Evolutionary conservation across 352 stramenopile species (phyloP), one percentile per base, ranked within the genome.

Genomic region (Thalassiosira delicatula): DNA sequence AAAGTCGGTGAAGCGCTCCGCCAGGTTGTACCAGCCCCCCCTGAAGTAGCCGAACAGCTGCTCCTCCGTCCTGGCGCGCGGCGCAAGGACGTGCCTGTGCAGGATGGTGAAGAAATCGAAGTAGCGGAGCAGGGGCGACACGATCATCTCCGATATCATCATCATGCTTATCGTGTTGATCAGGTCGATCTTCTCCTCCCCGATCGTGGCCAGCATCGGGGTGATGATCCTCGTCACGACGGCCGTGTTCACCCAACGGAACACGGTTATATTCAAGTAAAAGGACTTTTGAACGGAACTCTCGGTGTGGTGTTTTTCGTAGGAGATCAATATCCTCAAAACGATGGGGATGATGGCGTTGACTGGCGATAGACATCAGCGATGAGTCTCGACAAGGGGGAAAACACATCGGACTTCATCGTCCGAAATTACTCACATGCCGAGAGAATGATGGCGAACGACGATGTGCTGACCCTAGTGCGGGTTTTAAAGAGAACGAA

Each of bases 251-350:
- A 88, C 61, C 89, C 89, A 93, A 81, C 89, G 86, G 46, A 92
- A 93, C 7, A 93, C 35, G 32, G 89, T 92, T 78, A 93, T 90
- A 49, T 93, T 93, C 0, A 91, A 44, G 51, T 92, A 93, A 8
- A 93, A 60, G 21, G 83, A 91, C 21, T 42, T 35, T 69, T 92
- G 86, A 32, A 59, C 44, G 23, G 37, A 35, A 25, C 86, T 85
- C 81, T 93, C 89, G 27, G 74, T 82, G 7, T 30, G 35, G 71
- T 93, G 89, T 23, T 56, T 76, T 62, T 93, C 89, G n/a, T 91
- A 90, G 11, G 85, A 70, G 27, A 90, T 83, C 11, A 92, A 32
- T 21, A 88, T 30, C 29, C 91, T 86, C 7, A 89, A 62, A 32
- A 90, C 61, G 30, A 84, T 42, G 0, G 89, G 85, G 65, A 93